Evolutionary conservation across 2,329 filamentous ascomycete species (phyloP), one percentile per base, ranked within the genome.

Genomic region (Neofusicoccum sp.): DNA sequence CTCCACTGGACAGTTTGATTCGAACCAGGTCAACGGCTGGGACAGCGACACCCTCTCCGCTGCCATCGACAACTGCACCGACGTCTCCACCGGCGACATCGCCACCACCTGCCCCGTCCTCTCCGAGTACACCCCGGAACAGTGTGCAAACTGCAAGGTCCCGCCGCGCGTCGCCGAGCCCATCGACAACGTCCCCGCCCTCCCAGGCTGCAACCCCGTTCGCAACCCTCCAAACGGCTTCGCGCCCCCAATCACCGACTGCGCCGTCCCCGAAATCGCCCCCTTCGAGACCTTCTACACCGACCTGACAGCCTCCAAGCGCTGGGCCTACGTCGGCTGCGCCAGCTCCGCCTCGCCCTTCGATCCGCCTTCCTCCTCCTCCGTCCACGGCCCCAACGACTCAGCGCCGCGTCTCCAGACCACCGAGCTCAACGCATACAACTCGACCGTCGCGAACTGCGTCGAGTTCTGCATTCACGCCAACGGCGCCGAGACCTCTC

Each of bases 41-140:
- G 16, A 31, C 9, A 24, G 7, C 8, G 6, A n/a, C 9, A 5
- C 9, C 7, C 85, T 90, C 54, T 86, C 89, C 73, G 78, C 82
- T 63, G 88, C 89, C 64, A 86, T 90, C 65, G 80, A 89, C 69
- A 84, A 78, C 53, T 91, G 89, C 78, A 78, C 86, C 66, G 83
- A 82, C 48, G 82, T 84, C 48, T 81, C 62, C 3, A 81, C 88
- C 64, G 78, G 82, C 64, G 91, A 87, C 76, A 79, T 82, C 6
- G 79, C 81, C 61, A 78, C 82, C 40, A 84, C 84, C 74, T 85
- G 74, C 1, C 81, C 81, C 63, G 71, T 66, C 44, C 66, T 71
- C 12, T 64, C 44, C 20, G 14, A 57, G 26, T 57, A 31, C 26
- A 44, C 40, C n/a, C 7, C 40, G 14, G 78, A 81, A 33, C 73